A percentile compares a stretch with the other conserved stretches of the same genome.
phyloP scores from a whole-genome alignment of 2,329 filamentous ascomycete genomes.

The Xylaria sp. region DNA sequence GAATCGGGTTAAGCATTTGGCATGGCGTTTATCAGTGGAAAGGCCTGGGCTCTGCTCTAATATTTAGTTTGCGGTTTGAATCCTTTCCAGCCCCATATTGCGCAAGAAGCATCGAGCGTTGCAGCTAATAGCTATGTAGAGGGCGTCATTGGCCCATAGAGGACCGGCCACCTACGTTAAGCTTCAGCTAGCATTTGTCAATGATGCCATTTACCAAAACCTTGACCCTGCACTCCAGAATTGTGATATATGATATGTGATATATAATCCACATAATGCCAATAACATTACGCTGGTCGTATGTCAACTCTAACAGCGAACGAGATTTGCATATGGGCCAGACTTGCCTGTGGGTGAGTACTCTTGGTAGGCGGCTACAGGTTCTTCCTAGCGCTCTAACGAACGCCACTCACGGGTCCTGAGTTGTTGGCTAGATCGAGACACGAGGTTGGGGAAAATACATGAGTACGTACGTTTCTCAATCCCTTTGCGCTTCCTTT shows the following conservation, averaged over 20 bases:
- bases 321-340: no score
- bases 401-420: no score
- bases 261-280: neutral
- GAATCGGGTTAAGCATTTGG: constrained; percentile 22
- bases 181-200: constrained; percentile 17
- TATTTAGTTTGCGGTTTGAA: neutral
- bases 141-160: no score
- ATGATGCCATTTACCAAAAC: constrained; percentile 1
- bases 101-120: neutral
- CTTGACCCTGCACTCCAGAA: constrained; percentile 5
- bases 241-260: neutral
- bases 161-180: neutral
- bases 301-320: neutral
- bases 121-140: neutral
- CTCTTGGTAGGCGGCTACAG: no score
- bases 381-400: no score
- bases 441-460: no score
- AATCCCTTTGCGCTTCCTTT: no score
- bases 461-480: no score
- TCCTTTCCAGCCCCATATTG: neutral
- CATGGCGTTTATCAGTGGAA: constrained; percentile 30
- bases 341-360: no score
- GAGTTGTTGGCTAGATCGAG: no score
- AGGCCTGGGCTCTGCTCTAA: constrained; percentile 6
- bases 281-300: neutral